These are phyloP conservation scores for Pascua guehoae DNA, from an alignment of 1,284 basidiomycete species.

Conservation along the genomic window DNA sequence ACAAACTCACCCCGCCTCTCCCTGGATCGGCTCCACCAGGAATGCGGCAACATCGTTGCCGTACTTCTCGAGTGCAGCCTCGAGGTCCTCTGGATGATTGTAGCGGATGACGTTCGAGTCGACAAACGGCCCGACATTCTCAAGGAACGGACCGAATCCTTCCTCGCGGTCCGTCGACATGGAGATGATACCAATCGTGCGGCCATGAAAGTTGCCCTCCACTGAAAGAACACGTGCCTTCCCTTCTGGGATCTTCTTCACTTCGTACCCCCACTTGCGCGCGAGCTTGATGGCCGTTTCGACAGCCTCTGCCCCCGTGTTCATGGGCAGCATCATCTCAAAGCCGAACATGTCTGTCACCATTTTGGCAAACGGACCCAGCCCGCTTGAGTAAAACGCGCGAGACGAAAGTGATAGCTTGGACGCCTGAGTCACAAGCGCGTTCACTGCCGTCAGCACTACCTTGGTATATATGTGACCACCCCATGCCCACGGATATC, in stretches of 20 bases:
- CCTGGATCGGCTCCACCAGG: constrained; percentile 96
- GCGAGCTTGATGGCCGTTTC: constrained; percentile 79
- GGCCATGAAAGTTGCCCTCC: constrained; percentile 91
- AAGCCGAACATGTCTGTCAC: constrained; percentile 81
- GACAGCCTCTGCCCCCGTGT: constrained; percentile 97
- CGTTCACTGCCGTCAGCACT: constrained; percentile 71
- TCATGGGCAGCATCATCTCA: constrained; percentile 97
- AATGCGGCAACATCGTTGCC: constrained; percentile 87
- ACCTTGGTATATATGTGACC: too few species aligned
- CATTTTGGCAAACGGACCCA: constrained; percentile 83
- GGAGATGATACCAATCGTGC: constrained; percentile 83
- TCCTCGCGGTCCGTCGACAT: constrained; percentile 96
- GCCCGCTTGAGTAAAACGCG: constrained; percentile 91
- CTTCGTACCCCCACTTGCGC: constrained; percentile 84
- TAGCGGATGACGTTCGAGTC: constrained; percentile 65
- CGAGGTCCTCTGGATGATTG: constrained; percentile 76
- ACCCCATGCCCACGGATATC: constrained; percentile 38
- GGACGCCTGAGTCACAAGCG: constrained; percentile 80
- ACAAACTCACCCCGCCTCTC: constrained; percentile 97
- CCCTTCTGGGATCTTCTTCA: constrained; percentile 77
- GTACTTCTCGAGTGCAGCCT: constrained; percentile 73
- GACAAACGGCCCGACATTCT: constrained; percentile 70
- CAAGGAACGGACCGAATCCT: constrained; percentile 88
- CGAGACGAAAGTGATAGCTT: constrained; percentile 90
- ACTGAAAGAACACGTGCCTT: constrained; percentile 85